phyloP scores from a whole-genome alignment of 371 early-diverging fungal genomes.

The Globomyces sp. region DNA sequence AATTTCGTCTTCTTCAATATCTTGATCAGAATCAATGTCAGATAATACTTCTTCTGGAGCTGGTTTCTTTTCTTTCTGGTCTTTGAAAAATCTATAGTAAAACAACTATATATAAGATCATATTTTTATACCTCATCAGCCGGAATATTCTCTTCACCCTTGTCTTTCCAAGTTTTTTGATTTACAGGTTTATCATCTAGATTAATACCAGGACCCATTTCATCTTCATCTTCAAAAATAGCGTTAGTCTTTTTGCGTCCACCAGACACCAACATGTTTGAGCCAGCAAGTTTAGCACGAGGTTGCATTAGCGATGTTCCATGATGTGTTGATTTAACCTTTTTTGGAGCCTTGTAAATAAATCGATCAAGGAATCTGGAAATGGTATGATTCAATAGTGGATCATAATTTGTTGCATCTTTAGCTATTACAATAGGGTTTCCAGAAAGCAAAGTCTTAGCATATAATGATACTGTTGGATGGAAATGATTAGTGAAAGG shows the following conservation, averaged over 20 bases:
- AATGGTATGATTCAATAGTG: slow-evolving; percentile 84
- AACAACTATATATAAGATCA: slow-evolving; percentile 48
- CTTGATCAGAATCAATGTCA: slow-evolving; percentile 36
- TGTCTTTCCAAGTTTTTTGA: slow-evolving; percentile 17
- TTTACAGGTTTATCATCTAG: slow-evolving; percentile 47
- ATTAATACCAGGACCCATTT: slow-evolving; percentile 22
- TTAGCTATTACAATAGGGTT: slow-evolving; percentile 59
- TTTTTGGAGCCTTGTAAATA: slow-evolving; percentile 93
- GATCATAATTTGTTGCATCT: slow-evolving; percentile 69
- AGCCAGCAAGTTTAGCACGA: slow-evolving; percentile 17
- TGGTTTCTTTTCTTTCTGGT: slow-evolving; percentile 51
- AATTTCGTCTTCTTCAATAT: slow-evolving; percentile 56
- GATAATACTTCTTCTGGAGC: slow-evolving; percentile 23
- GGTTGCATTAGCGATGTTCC: slow-evolving; percentile 62
- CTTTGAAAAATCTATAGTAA: slow-evolving; percentile 79
- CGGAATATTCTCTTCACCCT: slow-evolving; percentile 34
- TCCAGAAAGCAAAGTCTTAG: slow-evolving; percentile 66
- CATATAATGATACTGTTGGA: slow-evolving; percentile 84
- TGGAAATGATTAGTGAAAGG: slow-evolving; percentile 83
- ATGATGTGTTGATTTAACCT: slow-evolving; percentile 40
- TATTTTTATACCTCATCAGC: slow-evolving; percentile 40
- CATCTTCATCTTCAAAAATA: slow-evolving; percentile 44
- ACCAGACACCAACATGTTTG: slow-evolving; percentile 36
- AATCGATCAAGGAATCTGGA: slow-evolving; percentile 93
- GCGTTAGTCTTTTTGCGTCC: slow-evolving; percentile 52